Evolutionary conservation across 768 basidiomycete genomes (phyloP).

Genomic region (Leccinum rimulosum): DNA sequence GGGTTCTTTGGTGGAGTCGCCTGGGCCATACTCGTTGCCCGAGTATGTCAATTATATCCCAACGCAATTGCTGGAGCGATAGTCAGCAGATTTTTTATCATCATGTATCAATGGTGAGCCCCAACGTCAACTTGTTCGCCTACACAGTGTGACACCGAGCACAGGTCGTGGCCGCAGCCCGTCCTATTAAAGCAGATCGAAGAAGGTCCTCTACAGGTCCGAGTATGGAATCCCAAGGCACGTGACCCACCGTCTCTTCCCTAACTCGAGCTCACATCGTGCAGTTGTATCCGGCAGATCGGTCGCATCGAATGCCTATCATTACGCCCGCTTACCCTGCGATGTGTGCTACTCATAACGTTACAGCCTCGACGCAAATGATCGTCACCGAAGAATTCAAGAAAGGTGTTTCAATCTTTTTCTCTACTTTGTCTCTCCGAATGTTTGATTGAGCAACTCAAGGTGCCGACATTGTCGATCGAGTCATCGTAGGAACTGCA

Average conservation of each 20-base stretch:
- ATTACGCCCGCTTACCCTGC: conserved; percentile 99
- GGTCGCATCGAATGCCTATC: conserved; percentile 98
- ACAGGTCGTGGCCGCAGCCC: conserved; percentile 96
- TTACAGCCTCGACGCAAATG: conserved; percentile 91
- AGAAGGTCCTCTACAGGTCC: conserved; percentile 87
- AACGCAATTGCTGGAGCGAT: conserved; percentile 92
- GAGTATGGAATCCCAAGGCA: conserved; percentile 98
- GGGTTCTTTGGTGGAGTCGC: conserved; percentile 98
- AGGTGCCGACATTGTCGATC: conserved; percentile 94
- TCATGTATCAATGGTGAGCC: conserved; percentile 94
- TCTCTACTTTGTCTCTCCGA: background rate
- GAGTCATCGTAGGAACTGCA: conserved; percentile 79
- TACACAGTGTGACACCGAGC: conserved; percentile 9
- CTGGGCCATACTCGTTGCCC: conserved; percentile 98
- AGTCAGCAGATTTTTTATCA: conserved; percentile 96
- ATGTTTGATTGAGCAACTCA: conserved; percentile 14
- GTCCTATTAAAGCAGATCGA: conserved; percentile 97
- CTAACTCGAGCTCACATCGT: background rate
- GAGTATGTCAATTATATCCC: conserved; percentile 98
- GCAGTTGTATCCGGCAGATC: conserved; percentile 86
- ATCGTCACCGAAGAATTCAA: conserved; percentile 96
- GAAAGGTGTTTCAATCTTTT: conserved; percentile 52
- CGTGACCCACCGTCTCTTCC: background rate
- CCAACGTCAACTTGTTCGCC: background rate
- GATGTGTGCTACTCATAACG: conserved; percentile 99